These are phyloP conservation scores for Solanum ossicruentum DNA, from an alignment of 257 asterid species.

Conservation along the genomic window DNA sequence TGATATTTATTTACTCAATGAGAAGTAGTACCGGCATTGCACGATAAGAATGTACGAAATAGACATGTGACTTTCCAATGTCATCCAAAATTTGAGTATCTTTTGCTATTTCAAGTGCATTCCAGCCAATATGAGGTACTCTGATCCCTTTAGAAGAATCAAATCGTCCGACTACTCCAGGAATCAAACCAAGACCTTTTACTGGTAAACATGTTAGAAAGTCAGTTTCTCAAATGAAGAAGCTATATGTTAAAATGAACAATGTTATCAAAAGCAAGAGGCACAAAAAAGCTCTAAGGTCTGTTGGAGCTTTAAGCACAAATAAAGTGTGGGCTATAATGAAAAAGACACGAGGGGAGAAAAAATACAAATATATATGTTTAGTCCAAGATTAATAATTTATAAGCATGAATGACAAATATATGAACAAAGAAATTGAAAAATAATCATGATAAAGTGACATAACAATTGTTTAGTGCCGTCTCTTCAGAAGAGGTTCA, in stretches of 20 bases:
- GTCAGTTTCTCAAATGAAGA: slow-evolving; percentile 3
- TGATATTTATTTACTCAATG: not conserved
- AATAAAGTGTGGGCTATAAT: no score
- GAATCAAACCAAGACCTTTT: slow-evolving; percentile 91
- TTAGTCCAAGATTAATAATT: no score
- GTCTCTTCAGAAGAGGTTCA: no score
- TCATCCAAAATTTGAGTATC: slow-evolving; percentile 72
- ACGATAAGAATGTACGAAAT: slow-evolving; percentile 92
- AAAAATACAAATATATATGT: no score
- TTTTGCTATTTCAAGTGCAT: slow-evolving; percentile 48
- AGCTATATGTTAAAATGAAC: not conserved
- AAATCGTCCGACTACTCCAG: slow-evolving; percentile 87
- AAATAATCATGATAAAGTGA: no score
- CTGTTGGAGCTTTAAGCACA: no score
- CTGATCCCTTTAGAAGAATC: slow-evolving; percentile 73
- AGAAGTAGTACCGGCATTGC: slow-evolving; percentile 60
- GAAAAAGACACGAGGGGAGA: no score
- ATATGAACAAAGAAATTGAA: no score
- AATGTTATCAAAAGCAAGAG: no score
- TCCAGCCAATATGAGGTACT: slow-evolving; percentile 99
- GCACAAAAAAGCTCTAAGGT: no score
- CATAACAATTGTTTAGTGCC: no score
- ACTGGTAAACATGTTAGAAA: slow-evolving; percentile 28
- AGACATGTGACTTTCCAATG: slow-evolving; percentile 72
- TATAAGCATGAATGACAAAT: no score